phyloP scores from a whole-genome alignment of 768 basidiomycete species.

The Lenzites betulinus region DNA sequence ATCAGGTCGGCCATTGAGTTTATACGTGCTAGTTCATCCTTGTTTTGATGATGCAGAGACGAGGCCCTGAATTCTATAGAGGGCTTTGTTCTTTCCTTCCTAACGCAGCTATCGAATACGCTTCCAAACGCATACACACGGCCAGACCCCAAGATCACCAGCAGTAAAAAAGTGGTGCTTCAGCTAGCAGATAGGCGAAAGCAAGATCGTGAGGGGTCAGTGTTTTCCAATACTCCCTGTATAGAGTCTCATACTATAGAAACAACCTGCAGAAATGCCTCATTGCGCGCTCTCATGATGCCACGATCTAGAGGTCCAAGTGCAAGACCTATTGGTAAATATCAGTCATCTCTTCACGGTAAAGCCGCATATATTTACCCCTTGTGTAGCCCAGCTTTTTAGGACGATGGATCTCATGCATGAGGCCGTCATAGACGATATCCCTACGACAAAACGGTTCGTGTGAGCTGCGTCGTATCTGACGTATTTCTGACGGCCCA shows the following conservation, averaged over 20 bases:
- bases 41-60: constrained; percentile 1
- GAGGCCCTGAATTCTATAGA: constrained; percentile 22
- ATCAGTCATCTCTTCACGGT: neutral
- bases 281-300: constrained; percentile 35
- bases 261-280: constrained; percentile 8
- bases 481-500: neutral
- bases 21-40: neutral
- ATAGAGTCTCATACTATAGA: too few species aligned
- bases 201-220: constrained; percentile 33
- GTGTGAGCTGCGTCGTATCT: neutral
- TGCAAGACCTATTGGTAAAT: constrained; percentile 44
- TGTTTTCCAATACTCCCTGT: neutral
- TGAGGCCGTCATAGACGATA: constrained; percentile 55
- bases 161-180: constrained; percentile 35
- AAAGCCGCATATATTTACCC: neutral
- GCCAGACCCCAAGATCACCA: neutral
- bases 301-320: constrained; percentile 41
- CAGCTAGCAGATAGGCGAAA: constrained; percentile 41
- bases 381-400: constrained; percentile 62
- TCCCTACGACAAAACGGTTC: constrained; percentile 41
- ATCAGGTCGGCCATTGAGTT: neutral
- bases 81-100: constrained; percentile 23
- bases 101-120: constrained; percentile 24
- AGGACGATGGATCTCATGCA: constrained; percentile 69
- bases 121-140: constrained; percentile 9